Base-by-base conservation (phyloP, 352 stramenopile genomes). In the Phytophthora colocasiae region DNA sequence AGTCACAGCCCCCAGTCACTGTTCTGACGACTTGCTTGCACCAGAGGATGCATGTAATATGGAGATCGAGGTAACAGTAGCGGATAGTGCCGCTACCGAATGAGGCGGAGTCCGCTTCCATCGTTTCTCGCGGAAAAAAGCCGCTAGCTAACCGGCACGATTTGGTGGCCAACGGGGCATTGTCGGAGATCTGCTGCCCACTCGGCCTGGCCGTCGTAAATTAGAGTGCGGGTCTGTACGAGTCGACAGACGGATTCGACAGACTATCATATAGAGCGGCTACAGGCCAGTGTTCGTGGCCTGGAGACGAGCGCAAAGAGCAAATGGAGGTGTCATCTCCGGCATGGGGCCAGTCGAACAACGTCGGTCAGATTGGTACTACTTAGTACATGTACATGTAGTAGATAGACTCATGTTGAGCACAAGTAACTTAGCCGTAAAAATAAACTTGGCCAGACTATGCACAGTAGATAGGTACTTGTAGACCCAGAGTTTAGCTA, bases 111-210 rank as follows among this genome's bases (percentile, higher is more conserved):
- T 15, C 34, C 9, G 15, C 26, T 10, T 55, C 19, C 32, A 8
- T 48, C 48, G 58, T 36, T 36, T 36, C 31, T 36, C 31, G 31
- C 31, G 31, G 31, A 36, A 36, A 51, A 60, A 66, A 53, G 40
- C 31, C 47, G 26, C 31, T 36, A 36, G 9, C 31, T 36, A 36
- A 36, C 31, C 31, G 31, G 31, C 31, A 36, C 31, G 31, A 36
- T 36, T 36, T 36, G 31, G 31, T 36, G 9, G 9, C 31, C 31
- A 36, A 36, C 24, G 46, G 22, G 26, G 14, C 46, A 32, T 58
- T 34, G 44, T 24, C 55, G 45, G 58, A 66, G 58, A 66, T 66
- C 58, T 66, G 58, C 58, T 66, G 19, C n/a, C 58, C 19, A 60
- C 47, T 65, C 36, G 24, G 31, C 14, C 48, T 58, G 38, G 47